Evolutionary conservation across 768 basidiomycete genomes (phyloP), one percentile per base, ranked within the genome.

Genomic region (Boletus reticulatus): DNA sequence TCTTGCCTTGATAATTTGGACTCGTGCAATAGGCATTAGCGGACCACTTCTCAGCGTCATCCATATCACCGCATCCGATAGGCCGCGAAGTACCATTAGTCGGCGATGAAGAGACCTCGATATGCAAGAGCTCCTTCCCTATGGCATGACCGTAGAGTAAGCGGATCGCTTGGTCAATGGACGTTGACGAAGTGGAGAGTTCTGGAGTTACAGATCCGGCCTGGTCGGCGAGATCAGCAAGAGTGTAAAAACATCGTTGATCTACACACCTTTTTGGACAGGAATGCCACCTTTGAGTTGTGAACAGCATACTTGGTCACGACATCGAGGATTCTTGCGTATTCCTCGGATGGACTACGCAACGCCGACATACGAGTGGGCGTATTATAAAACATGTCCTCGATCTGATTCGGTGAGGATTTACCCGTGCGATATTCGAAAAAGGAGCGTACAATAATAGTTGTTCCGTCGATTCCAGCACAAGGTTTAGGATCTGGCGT

Each of bases 391-490:
- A 99, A 99, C 29, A 99, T 76, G 66, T 98, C 91, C 71, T 98
- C 94, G 24, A 94, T 94, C 95, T 98, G 60, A 2, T 38, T 57
- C 9, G 53, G 50, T 57, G n/a, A 56, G 55, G 32, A 39, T 13
- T 17, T 9, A 20, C 9, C 39, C 19, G 16, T 4, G 37, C 20
- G 20, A n/a, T 38, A 10, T 19, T 24, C 59, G 53, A 50, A 22
- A 11, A 50, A 36, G 4, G 37, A 32, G 71, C 82, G 49, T 64
- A 93, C 95, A 3, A 81, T 87, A 43, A 98, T 87, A 3, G 84
- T 87, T 0, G 97, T 98, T 4, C 97, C 97, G 53, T 97, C 91
- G 63, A 95, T 97, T 6, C 94, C 94, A 17, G 97, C 96, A 58
- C 87, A 89, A 14, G 96, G 88, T 63, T 90, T 92, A 0, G 95